Conservation (phyloP, 2,329 filamentous ascomycete genomes). For the Tetracladium maxilliforme region DNA sequence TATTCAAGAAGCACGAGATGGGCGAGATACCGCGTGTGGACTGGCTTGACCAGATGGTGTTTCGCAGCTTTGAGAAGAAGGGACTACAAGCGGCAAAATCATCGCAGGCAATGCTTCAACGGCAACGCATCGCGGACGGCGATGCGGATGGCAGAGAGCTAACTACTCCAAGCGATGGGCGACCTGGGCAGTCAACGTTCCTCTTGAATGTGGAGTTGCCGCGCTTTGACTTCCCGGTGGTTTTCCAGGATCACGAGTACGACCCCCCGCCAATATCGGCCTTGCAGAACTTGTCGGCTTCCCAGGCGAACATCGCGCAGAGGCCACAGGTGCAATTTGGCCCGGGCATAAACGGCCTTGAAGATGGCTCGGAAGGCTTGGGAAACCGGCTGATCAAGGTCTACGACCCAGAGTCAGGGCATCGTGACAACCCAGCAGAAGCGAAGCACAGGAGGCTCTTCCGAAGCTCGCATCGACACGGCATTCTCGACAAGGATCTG, state of each 20-base stretch:
- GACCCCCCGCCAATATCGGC: conserved; percentile 70
- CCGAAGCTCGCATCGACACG: conserved; percentile 75
- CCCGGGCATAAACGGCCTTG: conserved; percentile 67
- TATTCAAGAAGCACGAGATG: conserved; percentile 98
- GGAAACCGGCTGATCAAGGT: conserved; percentile 61
- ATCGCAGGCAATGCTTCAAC: conserved; percentile 42
- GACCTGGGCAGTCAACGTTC: conserved; percentile 47
- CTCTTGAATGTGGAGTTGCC: conserved; percentile 83
- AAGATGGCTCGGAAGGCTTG: conserved; percentile 27
- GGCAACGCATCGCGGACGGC: conserved; percentile 21
- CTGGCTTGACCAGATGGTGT: conserved; percentile 93
- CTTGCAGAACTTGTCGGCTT: conserved; percentile 46
- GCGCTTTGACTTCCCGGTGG: conserved; percentile 87
- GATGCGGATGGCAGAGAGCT: conserved; percentile 12
- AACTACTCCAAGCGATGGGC: conserved; percentile 18
- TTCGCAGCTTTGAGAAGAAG: conserved; percentile 73
- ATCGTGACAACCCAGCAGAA: conserved; percentile 84
- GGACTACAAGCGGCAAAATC: conserved; percentile 49
- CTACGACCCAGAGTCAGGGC: conserved; percentile 86
- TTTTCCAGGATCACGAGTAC: conserved; percentile 92
- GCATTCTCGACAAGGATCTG: conserved; percentile 86
- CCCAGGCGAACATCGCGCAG: conserved; percentile 53
- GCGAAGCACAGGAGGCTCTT: conserved; percentile 88
- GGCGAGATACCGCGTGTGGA: conserved; percentile 85
- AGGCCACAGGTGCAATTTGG: conserved; percentile 85